Conservation (phyloP, 2,329 filamentous ascomycete species). For the Colletotrichum salicis region DNA sequence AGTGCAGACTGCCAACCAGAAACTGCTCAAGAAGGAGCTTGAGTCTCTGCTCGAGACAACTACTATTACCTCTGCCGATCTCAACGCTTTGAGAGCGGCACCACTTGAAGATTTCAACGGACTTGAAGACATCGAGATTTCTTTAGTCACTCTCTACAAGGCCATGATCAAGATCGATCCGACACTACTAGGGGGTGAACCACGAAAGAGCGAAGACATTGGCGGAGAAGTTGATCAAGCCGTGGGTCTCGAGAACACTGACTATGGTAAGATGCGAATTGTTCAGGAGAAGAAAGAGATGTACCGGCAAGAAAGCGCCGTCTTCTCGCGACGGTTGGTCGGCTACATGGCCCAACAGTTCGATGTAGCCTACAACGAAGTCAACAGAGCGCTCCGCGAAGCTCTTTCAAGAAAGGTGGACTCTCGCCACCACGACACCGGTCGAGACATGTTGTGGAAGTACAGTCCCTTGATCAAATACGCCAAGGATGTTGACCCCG, state of each 20-base stretch:
- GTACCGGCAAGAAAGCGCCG: conserved; percentile 79
- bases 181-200: conserved; percentile 68
- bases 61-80: conserved; percentile 81
- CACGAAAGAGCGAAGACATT: conserved; percentile 59
- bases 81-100: conserved; percentile 78
- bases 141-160: conserved; percentile 85
- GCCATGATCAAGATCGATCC: conserved; percentile 96
- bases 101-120: conserved; percentile 78
- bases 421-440: conserved; percentile 74
- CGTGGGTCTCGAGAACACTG: conserved; percentile 61
- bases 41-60: conserved; percentile 90
- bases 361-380: conserved; percentile 77
- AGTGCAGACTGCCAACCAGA: conserved; percentile 97
- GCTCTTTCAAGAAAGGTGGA: conserved; percentile 76
- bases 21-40: conserved; percentile 89
- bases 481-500: conserved; percentile 82
- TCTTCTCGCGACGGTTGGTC: conserved; percentile 82
- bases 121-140: conserved; percentile 79
- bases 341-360: conserved; percentile 87
- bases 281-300: conserved; percentile 94
- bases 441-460: conserved; percentile 82
- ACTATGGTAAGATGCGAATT: conserved; percentile 90
- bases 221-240: conserved; percentile 57
- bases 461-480: conserved; percentile 91
- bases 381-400: conserved; percentile 71